phyloP scores from a whole-genome alignment of 2,329 filamentous ascomycete genomes.

The Cladosporium sp. region DNA sequence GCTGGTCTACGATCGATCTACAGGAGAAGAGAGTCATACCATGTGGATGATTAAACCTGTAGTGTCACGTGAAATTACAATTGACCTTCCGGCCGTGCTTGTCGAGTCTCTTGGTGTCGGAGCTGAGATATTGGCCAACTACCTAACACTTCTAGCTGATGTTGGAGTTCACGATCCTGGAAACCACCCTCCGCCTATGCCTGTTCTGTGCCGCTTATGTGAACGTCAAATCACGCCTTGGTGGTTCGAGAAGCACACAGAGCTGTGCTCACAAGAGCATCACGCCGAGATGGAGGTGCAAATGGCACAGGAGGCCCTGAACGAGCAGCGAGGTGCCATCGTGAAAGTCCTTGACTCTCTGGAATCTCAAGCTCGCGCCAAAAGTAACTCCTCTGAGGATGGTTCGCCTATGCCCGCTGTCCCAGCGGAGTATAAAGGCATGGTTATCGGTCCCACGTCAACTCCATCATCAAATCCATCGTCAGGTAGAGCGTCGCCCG shows the following conservation, averaged over 20 bases:
- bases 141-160: slow-evolving; percentile 85
- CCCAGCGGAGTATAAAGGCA: slow-evolving; percentile 76
- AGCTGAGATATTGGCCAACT: slow-evolving; percentile 89
- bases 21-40: slow-evolving; percentile 84
- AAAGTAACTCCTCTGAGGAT: slow-evolving; percentile 51
- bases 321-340: slow-evolving; percentile 88
- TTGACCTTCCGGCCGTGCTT: slow-evolving; percentile 82
- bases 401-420: slow-evolving; percentile 27
- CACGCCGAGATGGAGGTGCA: slow-evolving; percentile 97
- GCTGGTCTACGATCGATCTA: slow-evolving; percentile 89
- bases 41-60: slow-evolving; percentile 99
- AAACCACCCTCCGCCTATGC: slow-evolving; percentile 73
- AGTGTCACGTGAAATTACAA: slow-evolving; percentile 86
- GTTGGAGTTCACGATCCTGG: slow-evolving; percentile 69
- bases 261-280: slow-evolving; percentile 92
- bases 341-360: slow-evolving; percentile 92
- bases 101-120: slow-evolving; percentile 92
- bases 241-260: slow-evolving; percentile 99
- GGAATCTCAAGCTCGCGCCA: slow-evolving; percentile 70
- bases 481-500: slow-evolving; percentile 65
- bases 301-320: slow-evolving; percentile 85
- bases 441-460: slow-evolving; percentile 73
- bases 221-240: slow-evolving; percentile 95
- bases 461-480: slow-evolving; percentile 62
- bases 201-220: slow-evolving; percentile 92